Conservation (phyloP, 2,329 filamentous ascomycete species). For the Aspergillus quadricinctus region DNA sequence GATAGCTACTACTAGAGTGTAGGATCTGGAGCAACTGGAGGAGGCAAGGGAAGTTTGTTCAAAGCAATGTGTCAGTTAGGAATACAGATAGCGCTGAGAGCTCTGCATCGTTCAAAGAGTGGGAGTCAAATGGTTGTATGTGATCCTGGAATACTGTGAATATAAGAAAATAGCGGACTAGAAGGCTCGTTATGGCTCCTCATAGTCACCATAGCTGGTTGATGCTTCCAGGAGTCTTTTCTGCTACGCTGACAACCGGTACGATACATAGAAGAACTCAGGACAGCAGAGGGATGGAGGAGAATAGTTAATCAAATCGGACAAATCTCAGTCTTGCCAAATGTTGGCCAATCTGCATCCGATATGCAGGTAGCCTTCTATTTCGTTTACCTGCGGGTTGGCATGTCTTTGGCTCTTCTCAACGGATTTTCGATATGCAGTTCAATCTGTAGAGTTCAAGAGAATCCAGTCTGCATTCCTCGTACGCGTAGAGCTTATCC, state of each 20-base stretch:
- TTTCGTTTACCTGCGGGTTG: background rate
- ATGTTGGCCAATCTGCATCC: background rate
- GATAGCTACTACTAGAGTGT: background rate
- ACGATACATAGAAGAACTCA: background rate
- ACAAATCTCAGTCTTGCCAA: background rate
- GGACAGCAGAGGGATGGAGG: background rate
- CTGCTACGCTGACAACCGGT: background rate
- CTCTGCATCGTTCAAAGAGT: too few species aligned
- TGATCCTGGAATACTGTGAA: background rate
- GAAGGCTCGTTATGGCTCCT: background rate
- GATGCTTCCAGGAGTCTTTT: slow-evolving; percentile 2
- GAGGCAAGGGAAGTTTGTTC: background rate
- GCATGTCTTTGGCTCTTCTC: background rate
- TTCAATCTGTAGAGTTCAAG: background rate
- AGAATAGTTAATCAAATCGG: background rate
- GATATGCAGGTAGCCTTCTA: background rate
- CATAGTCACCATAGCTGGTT: background rate
- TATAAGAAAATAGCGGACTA: background rate
- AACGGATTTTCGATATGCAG: background rate
- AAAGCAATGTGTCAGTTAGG: background rate
- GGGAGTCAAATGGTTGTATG: too few species aligned
- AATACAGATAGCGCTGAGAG: background rate
- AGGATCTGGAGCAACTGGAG: background rate
- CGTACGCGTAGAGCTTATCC: background rate
- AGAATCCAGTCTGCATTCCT: too few species aligned